Percentiles rank a stretch among this genome's conserved stretches.
These are phyloP conservation scores for Solanum sitiens DNA, from an alignment of 257 asterid genomes.

Conservation along the genomic window DNA sequence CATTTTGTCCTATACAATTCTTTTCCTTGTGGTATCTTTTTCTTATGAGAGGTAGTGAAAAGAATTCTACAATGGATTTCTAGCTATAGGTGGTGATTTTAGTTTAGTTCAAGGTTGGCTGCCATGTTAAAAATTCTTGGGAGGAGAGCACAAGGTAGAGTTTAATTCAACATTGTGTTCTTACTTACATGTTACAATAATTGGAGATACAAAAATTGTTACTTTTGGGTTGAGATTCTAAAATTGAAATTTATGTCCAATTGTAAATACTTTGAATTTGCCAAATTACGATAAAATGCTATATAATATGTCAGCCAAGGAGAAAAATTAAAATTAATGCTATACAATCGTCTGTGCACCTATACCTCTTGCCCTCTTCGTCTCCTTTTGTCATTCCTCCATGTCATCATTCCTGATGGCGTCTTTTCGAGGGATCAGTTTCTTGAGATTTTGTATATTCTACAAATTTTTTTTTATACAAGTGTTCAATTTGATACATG, in stretches of 20 bases:
- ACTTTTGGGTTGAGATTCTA: neutral
- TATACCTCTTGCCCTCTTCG: neutral
- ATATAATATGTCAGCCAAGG: neutral
- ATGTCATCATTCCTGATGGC: neutral
- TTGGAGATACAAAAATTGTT: neutral
- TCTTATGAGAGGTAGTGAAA: neutral
- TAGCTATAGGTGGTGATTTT: neutral
- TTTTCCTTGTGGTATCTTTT: neutral
- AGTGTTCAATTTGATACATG: too few species aligned
- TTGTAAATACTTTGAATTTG: too few species aligned
- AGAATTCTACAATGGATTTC: neutral
- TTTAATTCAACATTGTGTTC: neutral
- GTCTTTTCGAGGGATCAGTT: neutral
- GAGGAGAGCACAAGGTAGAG: neutral
- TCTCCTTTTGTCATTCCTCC: neutral
- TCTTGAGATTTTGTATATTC: neutral
- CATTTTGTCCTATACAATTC: neutral
- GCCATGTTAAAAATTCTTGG: neutral
- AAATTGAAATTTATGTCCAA: neutral
- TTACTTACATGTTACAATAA: neutral
- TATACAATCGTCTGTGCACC: neutral
- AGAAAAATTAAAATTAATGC: too few species aligned
- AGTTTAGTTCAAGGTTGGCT: neutral
- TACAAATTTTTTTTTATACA: neutral
- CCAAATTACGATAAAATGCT: neutral